phyloP scores from a whole-genome alignment of 257 asterid species.

The Pogostemon cablin region DNA sequence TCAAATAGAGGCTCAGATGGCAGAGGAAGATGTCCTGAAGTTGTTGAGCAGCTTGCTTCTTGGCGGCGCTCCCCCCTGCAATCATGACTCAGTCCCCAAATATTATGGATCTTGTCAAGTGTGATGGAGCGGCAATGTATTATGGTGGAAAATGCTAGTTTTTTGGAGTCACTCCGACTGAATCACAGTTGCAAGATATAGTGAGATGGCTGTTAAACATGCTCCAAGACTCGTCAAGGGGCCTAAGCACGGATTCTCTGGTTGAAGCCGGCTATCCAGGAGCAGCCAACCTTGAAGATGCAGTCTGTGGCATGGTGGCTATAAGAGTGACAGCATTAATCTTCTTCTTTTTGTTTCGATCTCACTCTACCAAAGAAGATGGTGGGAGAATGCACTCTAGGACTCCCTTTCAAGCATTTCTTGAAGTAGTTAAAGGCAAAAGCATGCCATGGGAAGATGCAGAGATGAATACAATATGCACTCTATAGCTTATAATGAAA shows the following conservation, averaged over 20 bases:
- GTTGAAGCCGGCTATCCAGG: conserved; percentile 56
- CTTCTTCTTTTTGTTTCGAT: conserved; percentile 65
- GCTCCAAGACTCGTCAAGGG: conserved; percentile 43
- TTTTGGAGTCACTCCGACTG: conserved; percentile 65
- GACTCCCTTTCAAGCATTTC: no score
- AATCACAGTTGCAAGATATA: conserved; percentile 16
- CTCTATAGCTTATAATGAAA: no score
- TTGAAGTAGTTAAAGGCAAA: no score
- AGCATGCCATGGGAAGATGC: no score
- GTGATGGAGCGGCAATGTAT: no score
- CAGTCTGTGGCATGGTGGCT: conserved; percentile 62
- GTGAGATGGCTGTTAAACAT: conserved; percentile 48
- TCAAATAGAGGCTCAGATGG: conserved; percentile 31
- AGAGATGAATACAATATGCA: no score
- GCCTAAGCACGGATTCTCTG: conserved; percentile 62
- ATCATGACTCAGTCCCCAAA: neutral
- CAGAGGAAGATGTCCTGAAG: neutral
- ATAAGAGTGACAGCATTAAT: conserved; percentile 50
- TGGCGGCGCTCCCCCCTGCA: conserved; percentile 65
- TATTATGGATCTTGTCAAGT: no score
- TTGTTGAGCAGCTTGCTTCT: conserved; percentile 46
- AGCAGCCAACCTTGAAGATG: conserved; percentile 51
- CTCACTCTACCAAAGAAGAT: conserved; percentile 53
- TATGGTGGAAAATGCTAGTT: conserved; percentile 46
- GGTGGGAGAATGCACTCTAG: conserved; percentile 42